Evolutionary conservation across 1,284 basidiomycete genomes (phyloP), one percentile per base, ranked within the genome.

Genomic region (Apiotrichum domesticum): DNA sequence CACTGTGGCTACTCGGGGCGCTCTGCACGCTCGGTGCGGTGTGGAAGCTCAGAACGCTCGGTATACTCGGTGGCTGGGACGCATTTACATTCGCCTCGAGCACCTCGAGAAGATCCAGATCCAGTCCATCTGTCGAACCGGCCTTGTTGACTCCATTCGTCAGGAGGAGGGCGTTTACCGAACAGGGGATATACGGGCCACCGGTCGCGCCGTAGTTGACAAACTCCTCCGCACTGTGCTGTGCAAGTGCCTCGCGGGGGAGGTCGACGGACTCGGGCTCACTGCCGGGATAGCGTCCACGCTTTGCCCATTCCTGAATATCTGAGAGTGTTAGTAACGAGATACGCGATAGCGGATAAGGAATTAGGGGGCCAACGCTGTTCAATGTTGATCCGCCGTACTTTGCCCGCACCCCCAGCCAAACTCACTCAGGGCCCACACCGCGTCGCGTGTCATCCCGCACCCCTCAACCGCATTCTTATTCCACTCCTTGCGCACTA

Each of bases 131-230:
- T 9, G 37, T 39, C 37, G 8, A 14, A 29, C 29, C 29, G 29
- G 29, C 29, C 29, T 29, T 29, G 29, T 29, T 29, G 29, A 29
- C 29, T 29, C 29, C 29, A 29, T 29, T 29, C 37, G 37, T 14
- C 10, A 10, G 10, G 37, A 39, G 14, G 8, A 39, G 37, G 37
- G 10, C 37, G 41, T 15, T 42, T 9, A 42, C n/a, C n/a, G 35
- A 39, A 21, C 47, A 49, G 9, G 47, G 47, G 3, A 49, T 15
- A 37, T 49, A 49, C 21, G 47, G 47, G 3, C 47, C 47, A 21
- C 47, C 47, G 9, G 47, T 49, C 35, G 47, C 47, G 35, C 47
- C 47, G 7, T 49, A 49, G 47, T 49, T 49, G 35, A 49, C 47
- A 40, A 49, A 49, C 37, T 49, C 47, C 37, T 49, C 47, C 11